Base-by-base conservation (phyloP, 73 alveolate species). In the Paramecium tetraurelia region DNA sequence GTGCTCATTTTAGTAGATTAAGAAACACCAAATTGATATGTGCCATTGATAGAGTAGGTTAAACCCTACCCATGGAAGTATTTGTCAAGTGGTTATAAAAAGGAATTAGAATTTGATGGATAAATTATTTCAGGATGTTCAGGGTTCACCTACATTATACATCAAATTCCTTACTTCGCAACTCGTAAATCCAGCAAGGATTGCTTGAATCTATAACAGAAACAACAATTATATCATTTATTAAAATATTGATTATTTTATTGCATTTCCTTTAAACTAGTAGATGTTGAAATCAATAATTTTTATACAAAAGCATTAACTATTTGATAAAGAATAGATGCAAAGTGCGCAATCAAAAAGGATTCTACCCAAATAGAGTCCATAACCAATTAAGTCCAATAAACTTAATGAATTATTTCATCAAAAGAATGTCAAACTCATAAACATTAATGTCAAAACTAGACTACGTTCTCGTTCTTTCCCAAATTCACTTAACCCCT, bases 51-150 rank as follows among this genome's bases (percentile, higher is more conserved):
- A 9, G 14, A 0, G 27, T 63, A 63, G 4, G 27, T 63, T 27
- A 63, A 33, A 12, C 84, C 84, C 21, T 63, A 27, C 29, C 84
- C 84, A 21, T 63, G 48, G 31, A 63, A 63, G 12, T 27, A 63
- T 7, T 63, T 63, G 31, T 63, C 84, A 12, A 63, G 10, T 3
- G 84, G 12, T 63, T 63, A 27, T 63, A 24, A 11, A 63, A 63
- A 63, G 9, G 41, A 63, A 63, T 63, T 63, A 14, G 84, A 63
- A 63, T 63, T 63, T 63, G 84, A 31, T 63, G 84, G 84, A 63
- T 63, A 63, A 12, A 63, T 27, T 5, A 63, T 63, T 31, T 63
- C 84, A 33, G 84, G 84, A 33, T 63, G 84, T 12, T 33, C 84
- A 22, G 20, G 50, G 41, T 53, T 53, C 7, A 18, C 41, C 84